Evolutionary conservation across 1,284 basidiomycete species (phyloP).

Genomic region (Ustilago hordei): DNA sequence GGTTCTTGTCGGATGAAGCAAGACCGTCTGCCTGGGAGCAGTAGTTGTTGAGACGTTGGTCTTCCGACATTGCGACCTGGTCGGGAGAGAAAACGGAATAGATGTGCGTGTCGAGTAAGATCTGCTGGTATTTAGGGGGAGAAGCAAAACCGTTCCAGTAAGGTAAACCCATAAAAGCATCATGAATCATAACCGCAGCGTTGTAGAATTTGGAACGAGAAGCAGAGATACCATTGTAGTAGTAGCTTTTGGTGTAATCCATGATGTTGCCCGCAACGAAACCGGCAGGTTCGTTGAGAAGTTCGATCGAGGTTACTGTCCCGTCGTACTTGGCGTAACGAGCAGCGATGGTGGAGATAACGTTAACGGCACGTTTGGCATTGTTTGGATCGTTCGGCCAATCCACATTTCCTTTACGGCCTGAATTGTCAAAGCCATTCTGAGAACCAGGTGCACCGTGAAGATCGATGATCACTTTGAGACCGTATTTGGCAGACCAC

Average conservation of each 20-base stretch:
- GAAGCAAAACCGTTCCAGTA: constrained; percentile 81
- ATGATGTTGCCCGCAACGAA: constrained; percentile 40
- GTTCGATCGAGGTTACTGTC: constrained; percentile 63
- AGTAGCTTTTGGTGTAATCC: constrained; percentile 50
- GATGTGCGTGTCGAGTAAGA: constrained; percentile 78
- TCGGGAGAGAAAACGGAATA: constrained; percentile 62
- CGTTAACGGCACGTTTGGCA: constrained; percentile 77
- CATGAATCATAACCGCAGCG: constrained; percentile 76
- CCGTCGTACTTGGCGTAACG: constrained; percentile 57
- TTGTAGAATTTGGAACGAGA: constrained; percentile 49
- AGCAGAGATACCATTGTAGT: constrained; percentile 45
- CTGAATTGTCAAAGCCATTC: constrained; percentile 74
- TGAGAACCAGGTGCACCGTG: constrained; percentile 71
- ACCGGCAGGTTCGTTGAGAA: constrained; percentile 65
- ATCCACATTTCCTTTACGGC: constrained; percentile 76
- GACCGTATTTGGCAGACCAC: constrained; percentile 82
- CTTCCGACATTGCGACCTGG: constrained; percentile 43
- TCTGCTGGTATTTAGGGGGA: constrained; percentile 74
- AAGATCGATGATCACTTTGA: constrained; percentile 85
- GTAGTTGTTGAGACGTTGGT: constrained; percentile 56
- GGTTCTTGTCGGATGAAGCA: constrained; percentile 49
- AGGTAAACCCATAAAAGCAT: constrained; percentile 83
- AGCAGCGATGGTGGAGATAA: constrained; percentile 75
- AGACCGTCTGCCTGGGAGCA: constrained; percentile 50
- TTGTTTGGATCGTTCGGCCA: constrained; percentile 81